A percentile compares a stretch with the other conserved stretches of the same genome.
phyloP scores from a whole-genome alignment of 495 filamentous ascomycete species.

The Polyplosphaeria fusca region DNA sequence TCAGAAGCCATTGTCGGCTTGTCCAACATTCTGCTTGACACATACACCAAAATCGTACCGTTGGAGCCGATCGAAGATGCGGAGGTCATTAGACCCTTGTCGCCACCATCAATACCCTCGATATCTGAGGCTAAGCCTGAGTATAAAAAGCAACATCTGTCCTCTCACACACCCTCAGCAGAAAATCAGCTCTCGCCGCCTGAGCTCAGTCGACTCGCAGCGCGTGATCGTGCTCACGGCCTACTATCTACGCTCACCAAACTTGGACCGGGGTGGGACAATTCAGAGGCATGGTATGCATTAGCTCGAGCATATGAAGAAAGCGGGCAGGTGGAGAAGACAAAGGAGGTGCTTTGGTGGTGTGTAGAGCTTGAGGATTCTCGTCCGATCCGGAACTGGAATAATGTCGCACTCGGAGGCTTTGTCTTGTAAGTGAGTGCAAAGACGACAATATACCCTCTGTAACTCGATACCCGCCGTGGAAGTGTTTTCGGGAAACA shows the following conservation, averaged over 20 bases:
- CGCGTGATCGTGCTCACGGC: conserved; percentile 80
- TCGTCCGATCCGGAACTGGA: conserved; percentile 60
- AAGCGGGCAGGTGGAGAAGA: conserved; percentile 75
- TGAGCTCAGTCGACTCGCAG: conserved; percentile 71
- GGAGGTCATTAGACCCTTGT: neutral
- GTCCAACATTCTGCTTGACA: conserved; percentile 79
- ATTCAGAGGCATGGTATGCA: conserved; percentile 88
- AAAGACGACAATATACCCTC: neutral
- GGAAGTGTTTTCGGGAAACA: neutral
- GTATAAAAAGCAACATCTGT: conserved; percentile 6
- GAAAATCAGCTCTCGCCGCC: conserved; percentile 50
- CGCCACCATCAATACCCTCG: neutral
- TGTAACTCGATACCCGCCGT: conserved; percentile 15
- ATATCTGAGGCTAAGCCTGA: conserved; percentile 1
- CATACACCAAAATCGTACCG: conserved; percentile 64
- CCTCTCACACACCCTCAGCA: conserved; percentile 26
- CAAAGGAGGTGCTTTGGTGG: conserved; percentile 75
- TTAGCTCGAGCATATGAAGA: conserved; percentile 83
- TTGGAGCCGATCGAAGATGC: conserved; percentile 40
- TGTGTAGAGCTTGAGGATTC: conserved; percentile 71
- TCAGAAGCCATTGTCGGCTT: conserved; percentile 76
- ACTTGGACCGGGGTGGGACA: conserved; percentile 85
- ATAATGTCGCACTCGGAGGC: conserved; percentile 51
- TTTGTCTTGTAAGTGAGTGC: conserved; percentile 52
- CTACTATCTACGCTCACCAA: conserved; percentile 78